Percentiles rank a stretch among this genome's conserved stretches.
Evolutionary conservation across 208 protist species (phyloP).

Genomic region (Trypanosoma lewisi): DNA sequence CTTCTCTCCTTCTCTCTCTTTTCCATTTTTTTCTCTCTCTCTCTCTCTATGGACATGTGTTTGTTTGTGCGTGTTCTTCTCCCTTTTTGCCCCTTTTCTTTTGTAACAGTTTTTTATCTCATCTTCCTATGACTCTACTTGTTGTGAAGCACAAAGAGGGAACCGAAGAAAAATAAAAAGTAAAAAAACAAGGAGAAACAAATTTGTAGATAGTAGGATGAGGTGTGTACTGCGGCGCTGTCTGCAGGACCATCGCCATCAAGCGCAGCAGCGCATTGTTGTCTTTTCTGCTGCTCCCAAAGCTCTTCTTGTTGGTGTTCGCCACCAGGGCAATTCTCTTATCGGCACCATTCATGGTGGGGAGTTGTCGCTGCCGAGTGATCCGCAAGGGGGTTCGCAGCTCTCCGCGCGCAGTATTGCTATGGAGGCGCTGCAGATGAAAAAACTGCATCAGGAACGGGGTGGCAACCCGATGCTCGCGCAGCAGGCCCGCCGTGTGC

Average conservation of each 20-base stretch:
- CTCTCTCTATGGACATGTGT: neutral
- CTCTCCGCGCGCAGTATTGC: slow-evolving; percentile 86
- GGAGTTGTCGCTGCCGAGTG: slow-evolving; percentile 68
- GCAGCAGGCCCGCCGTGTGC: slow-evolving; percentile 86
- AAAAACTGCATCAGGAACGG: slow-evolving; percentile 89
- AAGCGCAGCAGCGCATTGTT: neutral
- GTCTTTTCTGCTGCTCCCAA: neutral
- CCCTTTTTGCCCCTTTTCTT: neutral
- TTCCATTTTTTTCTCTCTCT: neutral
- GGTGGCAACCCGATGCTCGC: slow-evolving; percentile 88
- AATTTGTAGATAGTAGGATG: slow-evolving; percentile 12
- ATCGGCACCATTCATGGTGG: slow-evolving; percentile 38
- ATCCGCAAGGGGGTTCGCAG: slow-evolving; percentile 65
- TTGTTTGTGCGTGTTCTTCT: neutral
- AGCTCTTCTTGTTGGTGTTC: neutral
- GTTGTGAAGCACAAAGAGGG: too few relatives aligned
- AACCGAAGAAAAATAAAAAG: too few relatives aligned
- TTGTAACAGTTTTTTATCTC: neutral
- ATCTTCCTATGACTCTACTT: too few relatives aligned
- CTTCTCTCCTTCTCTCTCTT: neutral
- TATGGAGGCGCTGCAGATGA: slow-evolving; percentile 89
- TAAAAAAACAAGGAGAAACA: neutral
- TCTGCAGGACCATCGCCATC: slow-evolving; percentile 2
- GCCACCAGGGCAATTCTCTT: slow-evolving; percentile 23
- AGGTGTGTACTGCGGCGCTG: slow-evolving; percentile 10